These are phyloP conservation scores for Notholithocarpus densiflorus DNA, from an alignment of 306 rosid species.

Conservation along the genomic window DNA sequence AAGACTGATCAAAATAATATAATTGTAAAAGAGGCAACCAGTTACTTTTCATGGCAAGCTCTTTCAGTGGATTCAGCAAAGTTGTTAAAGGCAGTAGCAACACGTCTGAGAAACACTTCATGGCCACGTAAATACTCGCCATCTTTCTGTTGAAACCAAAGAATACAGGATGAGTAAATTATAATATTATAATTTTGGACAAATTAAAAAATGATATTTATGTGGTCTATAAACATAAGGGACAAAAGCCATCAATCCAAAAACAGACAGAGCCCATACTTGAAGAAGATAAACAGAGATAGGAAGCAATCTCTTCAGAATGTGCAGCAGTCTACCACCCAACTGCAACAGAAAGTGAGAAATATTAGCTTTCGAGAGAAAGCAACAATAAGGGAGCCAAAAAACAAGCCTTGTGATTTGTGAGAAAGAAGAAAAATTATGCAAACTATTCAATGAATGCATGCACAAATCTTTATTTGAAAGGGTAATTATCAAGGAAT, in stretches of 20 bases:
- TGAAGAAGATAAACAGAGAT: constrained; percentile 90
- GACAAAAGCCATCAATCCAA: constrained; percentile 11
- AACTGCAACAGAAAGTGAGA: constrained; percentile 53
- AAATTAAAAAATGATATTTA: background rate
- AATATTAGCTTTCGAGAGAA: constrained; percentile 16
- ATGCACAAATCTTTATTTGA: background rate
- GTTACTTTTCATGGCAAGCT: constrained; percentile 88
- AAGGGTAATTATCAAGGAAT: background rate
- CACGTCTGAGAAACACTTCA: constrained; percentile 88
- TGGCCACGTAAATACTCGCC: constrained; percentile 94
- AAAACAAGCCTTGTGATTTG: background rate
- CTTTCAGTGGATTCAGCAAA: constrained; percentile 90
- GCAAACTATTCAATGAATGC: background rate
- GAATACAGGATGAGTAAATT: background rate
- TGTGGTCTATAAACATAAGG: constrained; percentile 10
- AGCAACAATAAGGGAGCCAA: constrained; percentile 12
- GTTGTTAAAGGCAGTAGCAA: constrained; percentile 85
- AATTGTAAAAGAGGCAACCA: constrained; percentile 13
- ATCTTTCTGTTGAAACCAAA: constrained; percentile 67
- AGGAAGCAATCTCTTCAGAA: constrained; percentile 93
- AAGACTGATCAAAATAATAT: constrained; percentile 14
- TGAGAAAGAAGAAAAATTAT: background rate
- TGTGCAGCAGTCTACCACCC: constrained; percentile 86
- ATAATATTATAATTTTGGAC: background rate
- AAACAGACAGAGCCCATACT: constrained; percentile 42